Evolutionary conservation across 495 filamentous ascomycete genomes (phyloP).

Genomic region (Penicillium paradoxum): DNA sequence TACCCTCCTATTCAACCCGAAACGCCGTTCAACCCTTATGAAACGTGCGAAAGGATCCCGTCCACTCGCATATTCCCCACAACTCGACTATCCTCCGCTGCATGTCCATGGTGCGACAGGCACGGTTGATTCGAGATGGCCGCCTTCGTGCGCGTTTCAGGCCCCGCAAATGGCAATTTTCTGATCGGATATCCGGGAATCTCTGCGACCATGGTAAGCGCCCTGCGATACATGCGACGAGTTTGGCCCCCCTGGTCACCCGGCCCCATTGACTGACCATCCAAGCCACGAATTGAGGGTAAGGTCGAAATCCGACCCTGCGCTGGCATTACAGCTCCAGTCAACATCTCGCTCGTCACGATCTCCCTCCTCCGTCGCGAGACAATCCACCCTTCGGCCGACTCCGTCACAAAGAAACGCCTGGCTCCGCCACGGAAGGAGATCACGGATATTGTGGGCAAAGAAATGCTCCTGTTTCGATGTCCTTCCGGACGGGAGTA

Average conservation of each 20-base stretch:
- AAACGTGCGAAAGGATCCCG: slow-evolving; percentile 23
- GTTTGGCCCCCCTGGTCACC: neutral
- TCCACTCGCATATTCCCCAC: slow-evolving; percentile 31
- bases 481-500: slow-evolving; percentile 77
- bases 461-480: slow-evolving; percentile 88
- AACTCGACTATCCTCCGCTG: slow-evolving; percentile 30
- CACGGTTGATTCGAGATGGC: slow-evolving; percentile 54
- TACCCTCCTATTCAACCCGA: neutral
- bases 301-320: slow-evolving; percentile 94
- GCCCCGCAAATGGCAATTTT: slow-evolving; percentile 94
- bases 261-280: slow-evolving; percentile 1
- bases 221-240: slow-evolving; percentile 3
- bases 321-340: slow-evolving; percentile 76
- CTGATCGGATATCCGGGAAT: slow-evolving; percentile 97
- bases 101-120: slow-evolving; percentile 45
- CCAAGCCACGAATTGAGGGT: slow-evolving; percentile 88
- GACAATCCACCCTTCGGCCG: slow-evolving; percentile 93
- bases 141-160: slow-evolving; percentile 94
- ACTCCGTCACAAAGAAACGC: slow-evolving; percentile 87
- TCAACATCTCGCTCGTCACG: slow-evolving; percentile 87
- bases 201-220: slow-evolving; percentile 87
- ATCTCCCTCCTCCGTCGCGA: slow-evolving; percentile 90
- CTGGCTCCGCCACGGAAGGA: slow-evolving; percentile 90
- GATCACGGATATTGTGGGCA: slow-evolving; percentile 85
- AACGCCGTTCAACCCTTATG: slow-evolving; percentile 23